Evolutionary conservation across 192 early-diverging fungal species (phyloP).

Genomic region (Mortierella alpina): DNA sequence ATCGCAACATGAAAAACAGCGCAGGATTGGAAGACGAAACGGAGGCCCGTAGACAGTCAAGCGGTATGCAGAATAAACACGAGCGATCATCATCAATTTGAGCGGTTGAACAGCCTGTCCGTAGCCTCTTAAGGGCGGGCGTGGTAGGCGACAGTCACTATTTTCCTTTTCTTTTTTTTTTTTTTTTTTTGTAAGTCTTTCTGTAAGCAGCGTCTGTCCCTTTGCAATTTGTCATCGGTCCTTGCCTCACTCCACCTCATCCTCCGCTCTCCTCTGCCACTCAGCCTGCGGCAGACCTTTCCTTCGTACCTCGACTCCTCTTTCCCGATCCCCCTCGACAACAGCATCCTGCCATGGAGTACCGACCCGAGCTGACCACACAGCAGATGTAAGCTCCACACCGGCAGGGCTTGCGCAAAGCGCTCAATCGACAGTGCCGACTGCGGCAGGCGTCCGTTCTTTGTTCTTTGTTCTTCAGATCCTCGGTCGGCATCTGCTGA

Average conservation of each 20-base stretch:
- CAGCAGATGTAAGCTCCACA: slow-evolving; percentile 60
- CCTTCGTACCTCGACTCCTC: no score
- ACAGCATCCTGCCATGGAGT: slow-evolving; percentile 55
- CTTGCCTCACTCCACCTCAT: not conserved
- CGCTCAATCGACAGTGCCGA: not conserved
- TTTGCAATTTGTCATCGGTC: not conserved
- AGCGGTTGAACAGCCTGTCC: no score
- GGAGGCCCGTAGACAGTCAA: no score
- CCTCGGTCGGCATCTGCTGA: not conserved
- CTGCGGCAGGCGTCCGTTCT: not conserved
- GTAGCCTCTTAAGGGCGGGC: not conserved
- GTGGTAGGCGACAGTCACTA: not conserved
- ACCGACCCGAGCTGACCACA: slow-evolving; percentile 62
- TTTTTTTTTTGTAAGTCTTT: not conserved
- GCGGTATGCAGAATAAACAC: not conserved
- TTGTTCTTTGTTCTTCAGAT: not conserved
- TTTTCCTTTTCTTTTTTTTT: not conserved
- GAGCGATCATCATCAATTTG: no score
- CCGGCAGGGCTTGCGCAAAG: no score
- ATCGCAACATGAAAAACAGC: not conserved
- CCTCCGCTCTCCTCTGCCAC: no score
- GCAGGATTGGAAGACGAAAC: no score
- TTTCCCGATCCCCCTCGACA: not conserved
- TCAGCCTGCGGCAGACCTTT: no score
- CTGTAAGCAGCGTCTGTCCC: no score